Evolutionary conservation across 1,139 yeast species (phyloP).

Genomic region (Martiniozyma asiatica): DNA sequence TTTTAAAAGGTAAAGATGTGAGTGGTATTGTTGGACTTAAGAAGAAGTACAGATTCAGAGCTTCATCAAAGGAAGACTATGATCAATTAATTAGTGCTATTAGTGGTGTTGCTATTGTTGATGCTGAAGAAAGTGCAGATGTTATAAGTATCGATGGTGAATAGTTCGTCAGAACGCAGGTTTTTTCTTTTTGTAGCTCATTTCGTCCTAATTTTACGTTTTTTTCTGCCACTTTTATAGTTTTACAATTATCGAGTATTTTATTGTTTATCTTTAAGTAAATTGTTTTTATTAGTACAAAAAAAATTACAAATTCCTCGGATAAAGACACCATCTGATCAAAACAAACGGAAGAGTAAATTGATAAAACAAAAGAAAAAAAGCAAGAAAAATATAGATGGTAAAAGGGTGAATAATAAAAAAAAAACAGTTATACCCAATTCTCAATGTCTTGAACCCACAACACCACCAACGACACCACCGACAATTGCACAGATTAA

Average conservation of each 20-base stretch:
- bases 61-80: constrained; percentile 33
- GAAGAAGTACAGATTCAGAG: constrained; percentile 31
- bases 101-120: constrained; percentile 1
- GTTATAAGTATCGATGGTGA: too few relatives aligned
- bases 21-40: constrained; percentile 23
- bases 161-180: too few relatives aligned
- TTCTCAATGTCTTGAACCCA: constrained; percentile 20
- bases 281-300: not conserved
- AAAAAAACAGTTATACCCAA: too few relatives aligned
- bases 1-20: constrained; percentile 31
- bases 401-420: too few relatives aligned
- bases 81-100: constrained; percentile 27
- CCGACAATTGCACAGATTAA: constrained; percentile 57
- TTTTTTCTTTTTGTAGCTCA: too few relatives aligned
- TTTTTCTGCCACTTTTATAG: too few relatives aligned
- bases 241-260: too few relatives aligned
- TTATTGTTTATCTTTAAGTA: not conserved
- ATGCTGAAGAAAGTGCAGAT: not conserved
- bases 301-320: too few relatives aligned
- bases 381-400: not conserved
- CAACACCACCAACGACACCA: constrained; percentile 43
- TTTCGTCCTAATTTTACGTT: too few relatives aligned
- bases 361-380: not conserved
- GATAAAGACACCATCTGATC: not conserved
- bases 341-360: not conserved